Base-by-base conservation (phyloP, 306 rosid genomes). In the Castanea crenata region DNA sequence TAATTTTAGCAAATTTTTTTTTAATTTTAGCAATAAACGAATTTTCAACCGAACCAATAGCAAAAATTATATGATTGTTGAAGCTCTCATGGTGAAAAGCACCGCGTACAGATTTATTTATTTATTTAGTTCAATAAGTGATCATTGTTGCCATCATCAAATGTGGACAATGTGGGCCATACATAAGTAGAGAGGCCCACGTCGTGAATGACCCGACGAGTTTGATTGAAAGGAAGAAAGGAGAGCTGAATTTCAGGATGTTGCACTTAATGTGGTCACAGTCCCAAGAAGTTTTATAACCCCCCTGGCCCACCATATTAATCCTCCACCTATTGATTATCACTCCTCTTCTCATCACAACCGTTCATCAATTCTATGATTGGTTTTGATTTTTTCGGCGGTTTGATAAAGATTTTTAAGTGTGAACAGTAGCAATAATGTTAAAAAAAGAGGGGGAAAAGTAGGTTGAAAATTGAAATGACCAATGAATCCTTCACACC, bases 221-320 rank as follows among this genome's bases (percentile, higher is more conserved):
- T 69, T 19, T 49, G 54, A 49, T 10, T 10, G 54, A 5, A 6
- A 5, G 4, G 5, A 64, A 76, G 20, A 25, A 19, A 20, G 25
- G 14, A 54, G 74, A 78, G 62, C 79, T 80, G 72, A 75, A 80
- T 74, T 55, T 80, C 76, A 80, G 79, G 61, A 59, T 31, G 46
- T 18, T 32, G 51, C 32, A 71, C 74, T 49, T 16, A 52, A n/a
- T 18, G 23, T 20, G 74, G 82, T 73, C 73, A 69, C 62, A 73
- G 68, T 79, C 78, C 58, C 74, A 5, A 79, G 29, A 32, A 63
- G 62, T 61, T 0, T 59, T 19, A n/a, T 62, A 27, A 54, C 61
- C 13, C 9, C 58, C n/a, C 9, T 61, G 20, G 54, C 16, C 54
- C 16, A 49, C 54, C 16, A 12, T 0, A 49, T 13, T 49, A 49